Evolutionary conservation across 768 basidiomycete species (phyloP), one percentile per base, ranked within the genome.

Genomic region (Megacollybia marginata): DNA sequence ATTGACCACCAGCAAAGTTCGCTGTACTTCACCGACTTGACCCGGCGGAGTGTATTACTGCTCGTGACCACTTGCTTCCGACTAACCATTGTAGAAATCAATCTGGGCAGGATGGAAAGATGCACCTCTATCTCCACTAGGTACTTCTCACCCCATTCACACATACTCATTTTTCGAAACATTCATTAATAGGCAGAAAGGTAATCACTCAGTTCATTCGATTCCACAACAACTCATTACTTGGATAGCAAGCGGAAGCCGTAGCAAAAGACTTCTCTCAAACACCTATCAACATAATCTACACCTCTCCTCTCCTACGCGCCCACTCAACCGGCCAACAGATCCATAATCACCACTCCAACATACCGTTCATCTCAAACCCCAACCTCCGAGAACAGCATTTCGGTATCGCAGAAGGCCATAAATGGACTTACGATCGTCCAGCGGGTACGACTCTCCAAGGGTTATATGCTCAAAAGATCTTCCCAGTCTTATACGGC

Each of bases 71-170:
- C 20, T 46, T 31, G 35, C 33, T n/a, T n/a, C 12, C 12, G 4
- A 20, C 33, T 36, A 33, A 23, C 9, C 28, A 16, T 11, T n/a
- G 9, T 48, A 79, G 78, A 69, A 59, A 54, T 53, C 57, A 0
- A 63, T 85, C 9, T 88, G 87, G 85, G 82, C 86, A 19, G 88
- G 88, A 4, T 87, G 85, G 79, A 79, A 76, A 53, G 86, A 91
- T 65, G 73, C 86, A 1, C 85, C 86, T 0, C 70, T 91, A 9
- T 82, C 85, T 33, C 77, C 78, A 50, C 77, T 85, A 50, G 88
- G 88, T 81, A 59, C 55, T 72, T 46, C 47, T n/a, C 20, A 13
- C 32, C 33, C 32, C 8, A 13, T 10, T 13, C n/a, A n/a, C 33
- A 7, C 23, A 50, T 70, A 70, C 10, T 64, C 65, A 53, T 65